A percentile compares a stretch with the other conserved stretches of the same genome.
Evolutionary conservation across 78 protist species (phyloP).

Genomic region (Corallochytrium limacisporum): DNA sequence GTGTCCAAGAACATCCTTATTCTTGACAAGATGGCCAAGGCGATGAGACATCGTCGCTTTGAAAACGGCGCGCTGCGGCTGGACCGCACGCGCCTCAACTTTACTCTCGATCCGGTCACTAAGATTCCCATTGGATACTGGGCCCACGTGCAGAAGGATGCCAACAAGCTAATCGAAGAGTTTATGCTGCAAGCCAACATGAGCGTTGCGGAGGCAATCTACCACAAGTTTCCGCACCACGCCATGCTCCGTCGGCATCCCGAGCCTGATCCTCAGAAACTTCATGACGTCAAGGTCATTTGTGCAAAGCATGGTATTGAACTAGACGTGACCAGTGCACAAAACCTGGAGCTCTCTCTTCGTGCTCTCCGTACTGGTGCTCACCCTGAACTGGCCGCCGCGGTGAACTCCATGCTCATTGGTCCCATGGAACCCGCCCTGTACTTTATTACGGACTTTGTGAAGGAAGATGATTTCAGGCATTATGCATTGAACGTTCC

Average conservation of each 20-base stretch:
- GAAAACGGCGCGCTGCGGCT: constrained; percentile 11
- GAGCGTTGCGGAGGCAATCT: constrained; percentile 62
- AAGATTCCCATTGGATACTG: not conserved
- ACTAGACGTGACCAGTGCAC: not conserved
- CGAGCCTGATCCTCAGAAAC: constrained; percentile 27
- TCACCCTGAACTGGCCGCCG: not conserved
- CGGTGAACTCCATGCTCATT: not conserved
- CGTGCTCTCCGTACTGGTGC: not conserved
- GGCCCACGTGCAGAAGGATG: constrained; percentile 7
- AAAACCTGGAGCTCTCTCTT: not conserved
- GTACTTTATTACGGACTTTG: no score
- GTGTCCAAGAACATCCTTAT: not conserved
- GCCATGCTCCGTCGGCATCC: constrained; percentile 80
- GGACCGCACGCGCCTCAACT: constrained; percentile 14
- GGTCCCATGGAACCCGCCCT: not conserved
- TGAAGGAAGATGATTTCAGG: not conserved
- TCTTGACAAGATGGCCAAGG: not conserved
- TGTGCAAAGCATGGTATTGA: not conserved
- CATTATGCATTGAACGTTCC: constrained; percentile 72
- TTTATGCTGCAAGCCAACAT: constrained; percentile 88
- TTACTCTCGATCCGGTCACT: not conserved
- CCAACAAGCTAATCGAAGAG: constrained; percentile 71
- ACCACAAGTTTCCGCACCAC: constrained; percentile 31
- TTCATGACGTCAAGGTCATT: constrained; percentile 6
- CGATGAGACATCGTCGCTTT: constrained; percentile 7